Percentiles rank a stretch among this genome's conserved stretches.
These are phyloP conservation scores for Dioscorea alata DNA, from an alignment of 106 monocot genomes.

Conservation along the genomic window DNA sequence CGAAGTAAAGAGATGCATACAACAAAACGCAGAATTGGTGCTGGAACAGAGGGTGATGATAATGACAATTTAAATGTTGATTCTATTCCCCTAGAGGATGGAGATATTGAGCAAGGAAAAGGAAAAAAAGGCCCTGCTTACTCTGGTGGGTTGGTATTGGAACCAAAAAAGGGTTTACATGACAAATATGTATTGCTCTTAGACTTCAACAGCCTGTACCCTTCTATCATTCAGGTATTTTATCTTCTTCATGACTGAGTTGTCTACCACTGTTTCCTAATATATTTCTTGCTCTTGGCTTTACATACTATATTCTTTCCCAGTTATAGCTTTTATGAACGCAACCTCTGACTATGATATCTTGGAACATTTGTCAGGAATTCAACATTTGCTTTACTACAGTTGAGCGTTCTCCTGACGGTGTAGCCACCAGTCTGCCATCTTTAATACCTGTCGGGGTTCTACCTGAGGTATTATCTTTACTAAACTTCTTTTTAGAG, in stretches of 20 bases:
- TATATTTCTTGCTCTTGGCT: too few relatives aligned
- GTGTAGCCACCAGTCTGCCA: conserved; percentile 53
- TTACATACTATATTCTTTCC: too few relatives aligned
- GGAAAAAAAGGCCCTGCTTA: conserved; percentile 86
- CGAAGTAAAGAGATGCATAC: conserved; percentile 40
- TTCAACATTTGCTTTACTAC: conserved; percentile 99
- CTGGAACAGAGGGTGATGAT: conserved; percentile 29
- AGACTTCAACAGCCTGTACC: conserved; percentile 97
- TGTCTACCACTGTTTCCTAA: too few relatives aligned
- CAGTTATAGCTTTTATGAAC: too few relatives aligned
- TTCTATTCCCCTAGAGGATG: conserved; percentile 33
- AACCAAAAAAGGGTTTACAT: conserved; percentile 92
- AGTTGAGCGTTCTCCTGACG: conserved; percentile 63
- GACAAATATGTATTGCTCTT: conserved; percentile 90
- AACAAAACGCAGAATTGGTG: conserved; percentile 54
- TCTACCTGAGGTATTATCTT: conserved; percentile 71
- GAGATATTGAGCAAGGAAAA: conserved; percentile 43
- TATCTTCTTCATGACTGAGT: too few relatives aligned
- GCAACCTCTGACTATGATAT: not conserved
- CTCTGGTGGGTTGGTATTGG: conserved; percentile 93
- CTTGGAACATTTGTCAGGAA: conserved; percentile 46
- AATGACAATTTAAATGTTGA: conserved; percentile 35
- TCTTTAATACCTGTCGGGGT: conserved; percentile 66
- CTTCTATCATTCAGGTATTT: conserved; percentile 94
- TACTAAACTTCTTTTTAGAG: not conserved